A percentile compares a stretch with the other conserved stretches of the same genome.
Evolutionary conservation across 1,284 basidiomycete genomes (phyloP).

Genomic region (Sphagnurus paluster): DNA sequence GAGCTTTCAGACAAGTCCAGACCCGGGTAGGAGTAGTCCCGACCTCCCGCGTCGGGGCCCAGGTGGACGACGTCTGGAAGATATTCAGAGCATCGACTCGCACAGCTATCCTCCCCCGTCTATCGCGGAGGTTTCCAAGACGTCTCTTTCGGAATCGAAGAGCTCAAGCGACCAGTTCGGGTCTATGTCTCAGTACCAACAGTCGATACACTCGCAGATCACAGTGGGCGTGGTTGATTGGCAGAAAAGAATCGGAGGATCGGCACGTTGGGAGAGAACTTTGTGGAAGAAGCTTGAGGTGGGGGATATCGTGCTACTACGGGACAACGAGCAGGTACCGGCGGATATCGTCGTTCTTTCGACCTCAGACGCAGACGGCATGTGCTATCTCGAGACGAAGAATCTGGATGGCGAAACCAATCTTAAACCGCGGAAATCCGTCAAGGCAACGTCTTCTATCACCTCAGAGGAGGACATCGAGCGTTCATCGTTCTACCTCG

Average conservation of each 20-base stretch:
- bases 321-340: constrained; percentile 94
- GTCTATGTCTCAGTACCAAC: constrained; percentile 50
- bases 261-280: constrained; percentile 90
- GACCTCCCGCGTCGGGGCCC: constrained; percentile 40
- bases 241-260: constrained; percentile 64
- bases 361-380: constrained; percentile 81
- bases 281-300: constrained; percentile 99
- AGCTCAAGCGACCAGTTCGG: constrained; percentile 32
- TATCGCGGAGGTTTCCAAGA: constrained; percentile 30
- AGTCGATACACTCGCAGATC: constrained; percentile 52
- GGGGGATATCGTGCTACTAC: constrained; percentile 90
- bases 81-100: constrained; percentile 66
- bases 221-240: constrained; percentile 79
- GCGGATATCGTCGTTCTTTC: constrained; percentile 92
- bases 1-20: constrained; percentile 33
- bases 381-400: constrained; percentile 93
- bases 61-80: constrained; percentile 55
- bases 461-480: constrained; percentile 91
- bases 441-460: constrained; percentile 78
- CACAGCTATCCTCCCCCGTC: constrained; percentile 61
- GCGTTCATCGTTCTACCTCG: constrained; percentile 82
- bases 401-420: constrained; percentile 98
- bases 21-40: constrained; percentile 41
- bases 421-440: constrained; percentile 81
- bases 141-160: constrained; percentile 34